A percentile compares a stretch with the other conserved stretches of the same genome.
phyloP scores from a whole-genome alignment of 208 protist genomes.

The Acanthamoeba sp. region DNA sequence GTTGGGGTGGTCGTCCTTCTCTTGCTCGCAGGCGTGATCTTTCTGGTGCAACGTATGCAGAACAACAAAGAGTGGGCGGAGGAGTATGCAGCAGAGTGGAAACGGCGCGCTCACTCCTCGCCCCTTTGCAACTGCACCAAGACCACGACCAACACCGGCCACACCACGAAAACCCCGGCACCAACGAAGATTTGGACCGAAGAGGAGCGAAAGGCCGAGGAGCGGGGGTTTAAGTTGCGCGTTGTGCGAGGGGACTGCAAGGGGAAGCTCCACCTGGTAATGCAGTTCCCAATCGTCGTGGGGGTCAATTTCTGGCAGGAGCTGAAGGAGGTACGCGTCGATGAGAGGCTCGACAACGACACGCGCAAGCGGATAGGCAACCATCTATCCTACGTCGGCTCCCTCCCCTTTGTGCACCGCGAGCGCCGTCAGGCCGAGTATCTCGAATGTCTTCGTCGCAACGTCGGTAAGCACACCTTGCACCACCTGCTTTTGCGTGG shows the following conservation, averaged over 20 bases:
- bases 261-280: not conserved
- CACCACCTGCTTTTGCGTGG: not conserved
- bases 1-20: not conserved
- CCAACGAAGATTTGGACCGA: not conserved
- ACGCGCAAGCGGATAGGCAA: not conserved
- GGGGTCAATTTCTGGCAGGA: conserved; percentile 16
- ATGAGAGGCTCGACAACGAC: not conserved
- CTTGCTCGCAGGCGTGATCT: not conserved
- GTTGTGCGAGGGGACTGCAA: not conserved
- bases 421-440: conserved; percentile 31
- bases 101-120: not conserved
- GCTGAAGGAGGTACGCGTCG: not conserved
- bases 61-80: not conserved
- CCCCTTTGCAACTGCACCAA: not conserved
- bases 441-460: not conserved
- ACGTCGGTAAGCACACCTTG: not conserved
- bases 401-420: not conserved
- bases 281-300: conserved; percentile 7
- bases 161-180: not conserved
- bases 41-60: not conserved
- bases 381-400: not conserved
- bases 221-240: not conserved
- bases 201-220: not conserved
- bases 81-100: not conserved
- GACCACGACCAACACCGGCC: no score